These are phyloP conservation scores for Russula earlei DNA, from an alignment of 768 basidiomycete species.

Conservation along the genomic window DNA sequence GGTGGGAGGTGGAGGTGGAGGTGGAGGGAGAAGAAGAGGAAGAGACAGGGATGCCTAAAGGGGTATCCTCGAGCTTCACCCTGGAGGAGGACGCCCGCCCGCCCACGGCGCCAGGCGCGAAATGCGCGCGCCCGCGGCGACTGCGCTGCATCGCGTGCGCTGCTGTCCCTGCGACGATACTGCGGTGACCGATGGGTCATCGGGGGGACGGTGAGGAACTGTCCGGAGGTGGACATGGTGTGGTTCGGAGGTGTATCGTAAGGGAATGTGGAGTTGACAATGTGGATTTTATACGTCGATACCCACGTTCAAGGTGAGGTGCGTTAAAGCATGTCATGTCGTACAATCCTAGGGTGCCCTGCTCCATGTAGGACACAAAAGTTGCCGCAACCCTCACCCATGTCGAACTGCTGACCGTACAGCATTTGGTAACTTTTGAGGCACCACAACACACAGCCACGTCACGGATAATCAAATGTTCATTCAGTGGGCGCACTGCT, in stretches of 20 bases:
- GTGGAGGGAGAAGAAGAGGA: not conserved
- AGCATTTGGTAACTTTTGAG: slow-evolving; percentile 10
- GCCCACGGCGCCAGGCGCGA: not conserved
- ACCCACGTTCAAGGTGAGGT: slow-evolving; percentile 4
- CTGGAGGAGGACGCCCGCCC: slow-evolving; percentile 15
- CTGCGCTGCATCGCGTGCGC: not conserved
- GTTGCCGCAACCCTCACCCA: not conserved
- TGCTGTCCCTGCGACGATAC: not conserved
- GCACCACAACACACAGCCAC: not conserved
- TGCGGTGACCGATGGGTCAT: slow-evolving; percentile 4
- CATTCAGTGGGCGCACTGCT: not conserved
- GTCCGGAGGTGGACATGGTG: slow-evolving; percentile 10
- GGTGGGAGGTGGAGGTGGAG: not conserved
- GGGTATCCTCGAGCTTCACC: slow-evolving; percentile 12
- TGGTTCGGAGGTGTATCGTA: not conserved
- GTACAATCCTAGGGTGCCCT: not conserved
- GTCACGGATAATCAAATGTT: slow-evolving; percentile 1
- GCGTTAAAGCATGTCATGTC: slow-evolving; percentile 11
- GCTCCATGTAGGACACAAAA: not conserved
- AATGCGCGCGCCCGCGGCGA: not conserved
- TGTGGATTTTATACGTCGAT: slow-evolving; percentile 9
- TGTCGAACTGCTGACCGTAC: not conserved
- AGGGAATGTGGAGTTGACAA: not conserved
- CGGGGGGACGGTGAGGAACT: slow-evolving; percentile 9
- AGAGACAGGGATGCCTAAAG: slow-evolving; percentile 1